Conservation (phyloP, 768 basidiomycete species). For the Leccinum fibrillosum region DNA sequence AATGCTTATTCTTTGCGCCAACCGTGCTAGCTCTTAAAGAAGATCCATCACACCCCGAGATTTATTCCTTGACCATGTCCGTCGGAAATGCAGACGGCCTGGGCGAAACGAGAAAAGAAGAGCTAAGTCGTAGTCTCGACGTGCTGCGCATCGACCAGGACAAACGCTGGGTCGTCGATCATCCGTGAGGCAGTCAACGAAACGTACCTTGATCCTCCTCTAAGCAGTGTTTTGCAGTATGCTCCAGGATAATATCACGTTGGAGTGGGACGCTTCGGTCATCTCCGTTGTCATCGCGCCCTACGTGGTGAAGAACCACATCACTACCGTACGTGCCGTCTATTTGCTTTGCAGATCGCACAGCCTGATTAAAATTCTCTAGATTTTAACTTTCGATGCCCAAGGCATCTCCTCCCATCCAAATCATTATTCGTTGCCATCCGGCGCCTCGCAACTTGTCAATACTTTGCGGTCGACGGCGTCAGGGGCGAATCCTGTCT, state of each 20-base stretch:
- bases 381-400: slow-evolving; percentile 87
- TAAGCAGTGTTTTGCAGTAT: slow-evolving; percentile 38
- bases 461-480: slow-evolving; percentile 26
- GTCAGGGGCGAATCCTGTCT: slow-evolving; percentile 29
- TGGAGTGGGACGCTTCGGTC: slow-evolving; percentile 56
- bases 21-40: slow-evolving; percentile 58
- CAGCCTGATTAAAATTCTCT: neutral
- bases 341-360: neutral
- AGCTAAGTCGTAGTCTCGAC: slow-evolving; percentile 62
- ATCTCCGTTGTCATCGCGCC: slow-evolving; percentile 58
- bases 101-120: slow-evolving; percentile 54
- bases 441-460: slow-evolving; percentile 49
- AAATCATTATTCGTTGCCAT: slow-evolving; percentile 74
- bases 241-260: slow-evolving; percentile 72
- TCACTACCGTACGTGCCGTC: slow-evolving; percentile 52
- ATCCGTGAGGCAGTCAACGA: slow-evolving; percentile 52
- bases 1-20: slow-evolving; percentile 91
- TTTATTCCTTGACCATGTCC: slow-evolving; percentile 73
- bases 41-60: slow-evolving; percentile 23
- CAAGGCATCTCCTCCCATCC: slow-evolving; percentile 80
- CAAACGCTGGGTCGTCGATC: slow-evolving; percentile 60
- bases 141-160: slow-evolving; percentile 58
- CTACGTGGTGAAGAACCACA: slow-evolving; percentile 56
- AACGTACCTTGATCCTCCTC: slow-evolving; percentile 5
- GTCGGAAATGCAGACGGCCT: slow-evolving; percentile 77